Conservation (phyloP, 2,329 filamentous ascomycete genomes). For the Cladosporium cucumerinum region DNA sequence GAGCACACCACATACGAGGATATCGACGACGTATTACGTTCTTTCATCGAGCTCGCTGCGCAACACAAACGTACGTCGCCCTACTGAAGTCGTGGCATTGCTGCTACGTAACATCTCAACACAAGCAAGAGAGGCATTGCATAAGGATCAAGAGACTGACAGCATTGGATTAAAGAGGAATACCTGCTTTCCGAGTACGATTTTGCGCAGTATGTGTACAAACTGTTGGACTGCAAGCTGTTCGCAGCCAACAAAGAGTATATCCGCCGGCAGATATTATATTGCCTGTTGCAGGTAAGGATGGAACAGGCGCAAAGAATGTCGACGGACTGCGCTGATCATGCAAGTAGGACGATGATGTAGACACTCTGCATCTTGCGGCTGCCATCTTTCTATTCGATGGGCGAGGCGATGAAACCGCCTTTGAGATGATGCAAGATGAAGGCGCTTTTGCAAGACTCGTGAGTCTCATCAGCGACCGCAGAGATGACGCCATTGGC, state of each 20-base stretch:
- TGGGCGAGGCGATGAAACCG: constrained; percentile 71
- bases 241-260: constrained; percentile 77
- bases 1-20: constrained; percentile 59
- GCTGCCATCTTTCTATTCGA: constrained; percentile 83
- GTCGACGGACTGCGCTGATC: constrained; percentile 10
- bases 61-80: constrained; percentile 58
- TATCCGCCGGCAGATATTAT: constrained; percentile 87
- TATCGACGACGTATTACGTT: constrained; percentile 82
- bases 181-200: constrained; percentile 75
- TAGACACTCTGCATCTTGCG: constrained; percentile 74
- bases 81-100: background rate
- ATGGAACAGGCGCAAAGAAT: background rate
- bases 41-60: constrained; percentile 76
- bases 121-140: background rate
- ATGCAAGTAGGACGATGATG: constrained; percentile 71
- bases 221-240: constrained; percentile 70
- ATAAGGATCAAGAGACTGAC: background rate
- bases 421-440: constrained; percentile 82
- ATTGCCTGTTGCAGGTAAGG: constrained; percentile 70
- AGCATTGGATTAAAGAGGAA: constrained; percentile 49
- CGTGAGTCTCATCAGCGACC: constrained; percentile 72
- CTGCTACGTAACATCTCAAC: background rate
- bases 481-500: constrained; percentile 60
- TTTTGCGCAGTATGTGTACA: constrained; percentile 73
- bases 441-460: constrained; percentile 82